phyloP scores from a whole-genome alignment of 192 early-diverging fungal genomes.

The Spizellomyces sp. region DNA sequence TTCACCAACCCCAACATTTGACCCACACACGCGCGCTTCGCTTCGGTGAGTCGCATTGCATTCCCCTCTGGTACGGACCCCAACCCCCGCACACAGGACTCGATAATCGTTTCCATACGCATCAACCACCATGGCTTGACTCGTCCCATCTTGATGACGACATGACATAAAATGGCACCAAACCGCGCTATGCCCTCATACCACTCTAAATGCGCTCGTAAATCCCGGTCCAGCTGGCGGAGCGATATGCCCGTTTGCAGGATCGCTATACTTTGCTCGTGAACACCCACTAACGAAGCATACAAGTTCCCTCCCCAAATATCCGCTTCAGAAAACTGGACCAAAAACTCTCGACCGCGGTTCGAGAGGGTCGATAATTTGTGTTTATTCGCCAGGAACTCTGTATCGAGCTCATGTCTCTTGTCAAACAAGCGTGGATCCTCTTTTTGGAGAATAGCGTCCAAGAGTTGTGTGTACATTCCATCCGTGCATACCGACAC shows the following conservation, averaged over 20 bases:
- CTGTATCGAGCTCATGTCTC: background rate
- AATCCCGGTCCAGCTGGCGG: background rate
- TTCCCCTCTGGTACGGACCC: too few species aligned
- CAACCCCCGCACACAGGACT: too few species aligned
- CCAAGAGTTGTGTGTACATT: background rate
- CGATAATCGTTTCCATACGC: too few species aligned
- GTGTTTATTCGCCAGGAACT: background rate
- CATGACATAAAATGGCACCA: too few species aligned
- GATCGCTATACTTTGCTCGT: slow-evolving; percentile 10
- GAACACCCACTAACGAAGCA: slow-evolving; percentile 21
- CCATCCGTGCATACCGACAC: background rate
- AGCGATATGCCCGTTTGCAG: background rate
- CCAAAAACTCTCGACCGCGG: slow-evolving; percentile 6
- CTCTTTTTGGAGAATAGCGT: background rate
- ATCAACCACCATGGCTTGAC: too few species aligned
- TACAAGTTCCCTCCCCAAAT: slow-evolving; percentile 32
- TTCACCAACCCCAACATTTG: too few species aligned
- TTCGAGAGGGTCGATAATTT: background rate
- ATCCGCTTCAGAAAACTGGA: slow-evolving; percentile 21
- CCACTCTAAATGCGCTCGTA: slow-evolving; percentile 9
- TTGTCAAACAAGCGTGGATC: background rate
- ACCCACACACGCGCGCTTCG: too few species aligned
- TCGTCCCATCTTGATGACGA: too few species aligned
- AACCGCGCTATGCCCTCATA: slow-evolving; percentile 14
- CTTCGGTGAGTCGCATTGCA: too few species aligned